Base-by-base conservation (phyloP, 148 eudicot genomes). In the Camellia granthamiana region DNA sequence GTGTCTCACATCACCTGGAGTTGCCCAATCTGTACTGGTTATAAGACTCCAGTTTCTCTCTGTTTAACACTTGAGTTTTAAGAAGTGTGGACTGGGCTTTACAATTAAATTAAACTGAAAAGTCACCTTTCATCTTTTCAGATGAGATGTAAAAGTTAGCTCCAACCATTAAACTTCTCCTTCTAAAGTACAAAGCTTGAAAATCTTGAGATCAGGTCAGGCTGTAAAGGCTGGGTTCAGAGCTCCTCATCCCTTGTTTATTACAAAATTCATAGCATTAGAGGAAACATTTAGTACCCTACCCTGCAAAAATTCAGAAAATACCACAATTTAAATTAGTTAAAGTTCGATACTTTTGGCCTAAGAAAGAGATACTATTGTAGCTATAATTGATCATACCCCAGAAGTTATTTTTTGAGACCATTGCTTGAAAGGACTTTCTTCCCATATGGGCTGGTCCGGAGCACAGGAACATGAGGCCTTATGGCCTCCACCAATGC, bases 401-500 rank as follows among this genome's bases (percentile, higher is more conserved):
- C 62, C 4, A n/a, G 21, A 55, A 66, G 46, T 82, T 42, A 79
- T 80, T 82, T 82, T 69, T 79, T 82, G 38, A 85, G 74, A 73
- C 78, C 69, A 60, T 78, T 70, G 77, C 84, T 85, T 70, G 84
- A 85, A 51, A 85, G 84, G 47, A 82, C 84, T 76, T 85, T 85
- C 78, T 85, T 85, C 42, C 87, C 87, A 42, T 85, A 85, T 44
- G 87, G 84, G 71, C 84, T 85, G 65, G 84, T 85, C 58, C 78
- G 82, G 16, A 85, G 84, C 63, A 77, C 58, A 69, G 81, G 84
- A 41, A 82, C 79, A 79, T 79, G 79, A 67, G 87, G 78, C 79
- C 79, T 85, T 52, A 85, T 85, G 23, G 87, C 87, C 82, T 85
- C 87, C 78, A 85, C 82, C 70, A 85, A 76, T 75, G 87, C 84